Percentiles rank a stretch among this genome's conserved stretches.
These are phyloP conservation scores for Cryphonectria radicalis DNA, from an alignment of 2,329 filamentous ascomycete genomes.

Conservation along the genomic window DNA sequence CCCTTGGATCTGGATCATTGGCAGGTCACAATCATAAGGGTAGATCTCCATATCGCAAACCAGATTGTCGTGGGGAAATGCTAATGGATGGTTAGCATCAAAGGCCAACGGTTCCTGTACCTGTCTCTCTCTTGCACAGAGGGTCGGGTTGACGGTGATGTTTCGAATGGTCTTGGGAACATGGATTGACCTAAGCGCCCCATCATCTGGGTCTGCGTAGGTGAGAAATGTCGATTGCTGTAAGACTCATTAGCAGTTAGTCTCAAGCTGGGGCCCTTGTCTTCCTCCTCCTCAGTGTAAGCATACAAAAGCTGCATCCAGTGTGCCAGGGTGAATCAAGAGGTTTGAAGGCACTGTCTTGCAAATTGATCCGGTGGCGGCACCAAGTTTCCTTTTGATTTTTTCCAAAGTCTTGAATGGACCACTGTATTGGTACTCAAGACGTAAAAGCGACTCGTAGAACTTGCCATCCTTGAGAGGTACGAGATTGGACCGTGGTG, in stretches of 20 bases:
- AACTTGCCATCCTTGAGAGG: not conserved
- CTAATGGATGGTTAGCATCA: not conserved
- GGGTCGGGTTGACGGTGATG: not conserved
- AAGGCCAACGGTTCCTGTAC: not conserved
- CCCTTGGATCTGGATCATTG: conserved; percentile 12
- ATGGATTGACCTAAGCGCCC: not conserved
- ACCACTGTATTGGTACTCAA: not conserved
- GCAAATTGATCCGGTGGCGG: not conserved
- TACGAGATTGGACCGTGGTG: not conserved
- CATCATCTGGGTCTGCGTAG: not conserved
- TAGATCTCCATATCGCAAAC: not conserved
- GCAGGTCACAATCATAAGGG: not conserved
- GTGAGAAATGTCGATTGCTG: not conserved
- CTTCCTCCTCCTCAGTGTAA: no score
- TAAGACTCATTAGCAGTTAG: not conserved
- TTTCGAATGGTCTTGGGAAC: not conserved
- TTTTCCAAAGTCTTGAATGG: not conserved
- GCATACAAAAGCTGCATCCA: not conserved
- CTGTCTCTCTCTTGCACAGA: not conserved
- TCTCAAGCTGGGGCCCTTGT: no score
- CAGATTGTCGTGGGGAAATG: not conserved
- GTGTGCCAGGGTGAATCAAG: not conserved
- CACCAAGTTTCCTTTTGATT: not conserved
- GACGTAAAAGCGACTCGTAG: not conserved
- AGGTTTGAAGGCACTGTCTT: not conserved